Percentiles rank a stretch among this genome's conserved stretches.
These are phyloP conservation scores for Ophiognomonia clavigignenti-juglandacearum DNA, from an alignment of 2,329 filamentous ascomycete genomes.

Conservation along the genomic window DNA sequence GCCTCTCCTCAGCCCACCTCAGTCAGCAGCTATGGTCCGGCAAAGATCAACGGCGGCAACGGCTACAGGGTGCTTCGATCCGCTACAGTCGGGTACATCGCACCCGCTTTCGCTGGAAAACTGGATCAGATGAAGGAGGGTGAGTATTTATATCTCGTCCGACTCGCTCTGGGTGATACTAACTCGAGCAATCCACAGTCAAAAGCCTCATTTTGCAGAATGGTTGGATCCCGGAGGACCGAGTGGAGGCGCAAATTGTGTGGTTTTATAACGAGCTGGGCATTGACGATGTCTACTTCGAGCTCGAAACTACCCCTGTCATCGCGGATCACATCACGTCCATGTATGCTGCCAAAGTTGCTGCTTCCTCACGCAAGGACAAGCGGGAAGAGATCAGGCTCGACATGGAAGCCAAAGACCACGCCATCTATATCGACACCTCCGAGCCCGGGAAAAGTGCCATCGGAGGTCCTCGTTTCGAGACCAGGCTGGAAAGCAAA, in stretches of 20 bases:
- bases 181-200: slow-evolving; percentile 45
- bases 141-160: slow-evolving; percentile 31
- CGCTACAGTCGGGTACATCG: slow-evolving; percentile 88
- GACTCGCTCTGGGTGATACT: slow-evolving; percentile 2
- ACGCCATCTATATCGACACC: slow-evolving; percentile 98
- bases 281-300: slow-evolving; percentile 98
- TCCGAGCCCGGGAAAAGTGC: slow-evolving; percentile 80
- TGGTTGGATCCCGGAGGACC: slow-evolving; percentile 79
- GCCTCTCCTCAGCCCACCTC: slow-evolving; percentile 88
- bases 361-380: slow-evolving; percentile 87
- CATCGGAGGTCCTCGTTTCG: slow-evolving; percentile 79
- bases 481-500: slow-evolving; percentile 89
- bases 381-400: slow-evolving; percentile 91
- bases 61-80: slow-evolving; percentile 72
- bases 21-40: slow-evolving; percentile 62
- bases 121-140: slow-evolving; percentile 81
- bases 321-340: slow-evolving; percentile 95
- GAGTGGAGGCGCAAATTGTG: slow-evolving; percentile 78
- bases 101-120: slow-evolving; percentile 91
- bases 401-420: slow-evolving; percentile 90
- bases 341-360: slow-evolving; percentile 93
- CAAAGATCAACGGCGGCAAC: slow-evolving; percentile 47
- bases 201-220: slow-evolving; percentile 73
- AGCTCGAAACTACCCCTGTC: slow-evolving; percentile 78
- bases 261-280: slow-evolving; percentile 99